Evolutionary conservation across 345 rosid species (phyloP).

Genomic region (Brassica incana): DNA sequence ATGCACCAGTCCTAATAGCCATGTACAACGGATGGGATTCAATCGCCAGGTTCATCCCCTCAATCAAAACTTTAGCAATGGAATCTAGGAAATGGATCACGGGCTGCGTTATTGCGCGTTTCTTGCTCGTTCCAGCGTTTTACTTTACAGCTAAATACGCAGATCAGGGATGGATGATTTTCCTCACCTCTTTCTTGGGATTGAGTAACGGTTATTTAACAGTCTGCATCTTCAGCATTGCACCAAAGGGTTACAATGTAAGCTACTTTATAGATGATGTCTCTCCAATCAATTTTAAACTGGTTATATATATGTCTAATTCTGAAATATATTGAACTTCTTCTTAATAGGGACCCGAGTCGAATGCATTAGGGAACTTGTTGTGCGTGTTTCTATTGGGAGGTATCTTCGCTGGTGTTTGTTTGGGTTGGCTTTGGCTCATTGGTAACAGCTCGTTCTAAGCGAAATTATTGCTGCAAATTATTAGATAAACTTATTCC

Average conservation of each 20-base stretch:
- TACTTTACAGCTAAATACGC: conserved; percentile 78
- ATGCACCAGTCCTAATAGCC: conserved; percentile 69
- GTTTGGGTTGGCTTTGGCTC: conserved; percentile 44
- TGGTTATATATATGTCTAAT: background rate
- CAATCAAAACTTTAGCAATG: conserved; percentile 45
- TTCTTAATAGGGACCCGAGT: conserved; percentile 34
- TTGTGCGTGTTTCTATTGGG: conserved; percentile 37
- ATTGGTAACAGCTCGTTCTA: conserved; percentile 46
- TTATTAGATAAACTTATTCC: background rate
- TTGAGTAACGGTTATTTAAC: conserved; percentile 73
- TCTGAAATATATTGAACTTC: background rate
- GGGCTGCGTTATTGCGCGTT: conserved; percentile 47
- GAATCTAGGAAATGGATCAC: conserved; percentile 64
- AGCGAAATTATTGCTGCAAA: background rate
- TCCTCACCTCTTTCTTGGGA: conserved; percentile 74
- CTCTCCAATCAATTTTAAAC: background rate
- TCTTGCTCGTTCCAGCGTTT: conserved; percentile 65
- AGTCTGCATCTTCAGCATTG: conserved; percentile 67
- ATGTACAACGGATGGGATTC: conserved; percentile 70
- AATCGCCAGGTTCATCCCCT: conserved; percentile 62
- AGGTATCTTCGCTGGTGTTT: conserved; percentile 39
- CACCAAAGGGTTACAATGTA: conserved; percentile 92
- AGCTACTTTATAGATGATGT: conserved; percentile 15
- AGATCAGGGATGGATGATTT: conserved; percentile 84
- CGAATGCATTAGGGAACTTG: conserved; percentile 38